A percentile compares a stretch with the other conserved stretches of the same genome.
Conservation (phyloP, 148 eudicot genomes). For the Silene conica region DNA sequence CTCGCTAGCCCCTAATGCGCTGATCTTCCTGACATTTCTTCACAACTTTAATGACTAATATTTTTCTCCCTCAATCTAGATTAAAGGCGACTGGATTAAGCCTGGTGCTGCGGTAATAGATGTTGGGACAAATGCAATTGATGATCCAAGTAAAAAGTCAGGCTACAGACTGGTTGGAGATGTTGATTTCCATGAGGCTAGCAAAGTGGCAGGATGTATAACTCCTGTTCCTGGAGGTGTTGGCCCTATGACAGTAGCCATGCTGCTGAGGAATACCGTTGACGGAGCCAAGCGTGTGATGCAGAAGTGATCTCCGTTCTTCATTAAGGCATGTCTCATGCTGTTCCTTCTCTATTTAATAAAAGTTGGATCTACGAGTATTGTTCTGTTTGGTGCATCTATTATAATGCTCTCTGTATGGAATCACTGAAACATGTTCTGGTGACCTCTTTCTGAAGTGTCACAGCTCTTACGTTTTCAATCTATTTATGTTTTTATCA, state of each 20-base stretch:
- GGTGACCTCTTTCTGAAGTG: constrained; percentile 2
- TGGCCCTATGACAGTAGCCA: constrained; percentile 98
- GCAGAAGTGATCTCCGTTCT: constrained; percentile 32
- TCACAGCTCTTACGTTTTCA: neutral
- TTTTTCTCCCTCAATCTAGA: constrained; percentile 32
- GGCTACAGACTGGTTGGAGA: constrained; percentile 95
- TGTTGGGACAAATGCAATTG: constrained; percentile 88
- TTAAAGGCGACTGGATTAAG: constrained; percentile 93
- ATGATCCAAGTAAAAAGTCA: constrained; percentile 73
- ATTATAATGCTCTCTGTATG: neutral
- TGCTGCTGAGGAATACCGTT: constrained; percentile 82
- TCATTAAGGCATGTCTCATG: constrained; percentile 31
- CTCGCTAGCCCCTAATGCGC: neutral
- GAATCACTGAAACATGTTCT: neutral
- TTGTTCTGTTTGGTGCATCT: neutral
- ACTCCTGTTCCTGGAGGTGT: constrained; percentile 99
- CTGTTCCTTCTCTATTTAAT: constrained; percentile 12
- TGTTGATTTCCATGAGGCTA: constrained; percentile 76
- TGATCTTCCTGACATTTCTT: neutral
- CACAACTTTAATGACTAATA: neutral
- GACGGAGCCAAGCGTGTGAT: constrained; percentile 92
- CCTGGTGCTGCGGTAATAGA: constrained; percentile 98
- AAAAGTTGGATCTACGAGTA: constrained; percentile 2
- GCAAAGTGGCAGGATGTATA: constrained; percentile 86
- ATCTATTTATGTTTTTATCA: neutral